Conservation (phyloP, 2,329 filamentous ascomycete species). For the Penicillium brevicompactum region DNA sequence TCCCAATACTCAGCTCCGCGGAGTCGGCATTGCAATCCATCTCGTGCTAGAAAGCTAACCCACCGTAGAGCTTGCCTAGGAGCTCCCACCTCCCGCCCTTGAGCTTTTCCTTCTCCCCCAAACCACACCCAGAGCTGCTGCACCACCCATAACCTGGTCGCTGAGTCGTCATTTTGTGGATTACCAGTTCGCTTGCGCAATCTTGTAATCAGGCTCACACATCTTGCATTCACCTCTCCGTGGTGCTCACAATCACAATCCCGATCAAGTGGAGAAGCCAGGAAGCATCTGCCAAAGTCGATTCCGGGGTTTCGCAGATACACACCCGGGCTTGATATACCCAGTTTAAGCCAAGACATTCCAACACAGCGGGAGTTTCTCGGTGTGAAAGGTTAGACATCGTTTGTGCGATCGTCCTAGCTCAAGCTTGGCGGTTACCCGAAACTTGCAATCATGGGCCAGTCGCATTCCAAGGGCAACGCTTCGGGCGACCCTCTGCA, state of each 20-base stretch:
- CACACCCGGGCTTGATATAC: conserved; percentile 23
- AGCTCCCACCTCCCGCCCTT: neutral
- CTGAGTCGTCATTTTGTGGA: neutral
- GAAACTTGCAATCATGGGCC: conserved; percentile 47
- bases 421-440: conserved; percentile 37
- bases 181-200: neutral
- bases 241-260: neutral
- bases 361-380: conserved; percentile 28
- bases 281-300: neutral
- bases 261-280: neutral
- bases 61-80: conserved; percentile 14
- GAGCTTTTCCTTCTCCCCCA: conserved; percentile 2
- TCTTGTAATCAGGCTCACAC: neutral
- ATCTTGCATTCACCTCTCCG: neutral
- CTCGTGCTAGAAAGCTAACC: conserved; percentile 18
- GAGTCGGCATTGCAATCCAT: conserved; percentile 19
- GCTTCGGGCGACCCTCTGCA: conserved; percentile 67
- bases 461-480: conserved; percentile 56
- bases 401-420: conserved; percentile 25
- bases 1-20: conserved; percentile 28
- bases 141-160: neutral
- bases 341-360: conserved; percentile 34
- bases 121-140: neutral
- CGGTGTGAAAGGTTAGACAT: conserved; percentile 25
- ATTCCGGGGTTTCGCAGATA: conserved; percentile 3